Evolutionary conservation across 2,329 filamentous ascomycete species (phyloP).

Genomic region (Colletotrichum sp.): DNA sequence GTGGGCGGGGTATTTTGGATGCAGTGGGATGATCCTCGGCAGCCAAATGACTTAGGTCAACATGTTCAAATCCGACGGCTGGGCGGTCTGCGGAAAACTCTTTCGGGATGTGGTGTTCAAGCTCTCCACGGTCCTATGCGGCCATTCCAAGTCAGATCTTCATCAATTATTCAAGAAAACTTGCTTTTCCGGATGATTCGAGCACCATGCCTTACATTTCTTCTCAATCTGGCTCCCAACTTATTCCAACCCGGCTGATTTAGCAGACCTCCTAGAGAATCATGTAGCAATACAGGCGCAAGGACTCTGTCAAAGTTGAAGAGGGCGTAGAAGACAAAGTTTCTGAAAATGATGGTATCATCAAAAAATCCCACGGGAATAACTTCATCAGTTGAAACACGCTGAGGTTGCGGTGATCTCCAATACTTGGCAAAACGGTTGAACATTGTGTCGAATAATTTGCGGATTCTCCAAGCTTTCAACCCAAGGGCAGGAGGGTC

Average conservation of each 20-base stretch:
- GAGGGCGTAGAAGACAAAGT: conserved; percentile 27
- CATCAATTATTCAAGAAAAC: not conserved
- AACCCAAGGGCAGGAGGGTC: not conserved
- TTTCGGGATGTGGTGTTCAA: conserved; percentile 47
- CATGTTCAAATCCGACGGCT: conserved; percentile 37
- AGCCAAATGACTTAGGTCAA: conserved; percentile 26
- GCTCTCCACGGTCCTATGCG: conserved; percentile 25
- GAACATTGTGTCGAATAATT: not conserved
- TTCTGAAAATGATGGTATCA: conserved; percentile 26
- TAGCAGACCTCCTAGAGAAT: conserved; percentile 18
- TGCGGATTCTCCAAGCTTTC: not conserved
- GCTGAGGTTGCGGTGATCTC: not conserved
- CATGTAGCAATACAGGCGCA: conserved; percentile 24
- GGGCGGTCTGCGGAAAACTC: conserved; percentile 37
- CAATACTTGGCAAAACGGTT: not conserved
- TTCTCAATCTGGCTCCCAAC: conserved; percentile 27
- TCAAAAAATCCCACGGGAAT: conserved; percentile 30
- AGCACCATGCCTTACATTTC: conserved; percentile 21
- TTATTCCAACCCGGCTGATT: conserved; percentile 28
- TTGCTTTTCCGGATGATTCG: not conserved
- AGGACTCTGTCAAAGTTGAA: conserved; percentile 31
- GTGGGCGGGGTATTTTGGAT: conserved; percentile 29
- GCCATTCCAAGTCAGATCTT: not conserved
- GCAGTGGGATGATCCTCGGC: conserved; percentile 39
- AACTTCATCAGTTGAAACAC: conserved; percentile 25